Evolutionary conservation across 164 flowering plant genomes (phyloP), one percentile per base, ranked within the genome.

Genomic region (Vitis cinerea): DNA sequence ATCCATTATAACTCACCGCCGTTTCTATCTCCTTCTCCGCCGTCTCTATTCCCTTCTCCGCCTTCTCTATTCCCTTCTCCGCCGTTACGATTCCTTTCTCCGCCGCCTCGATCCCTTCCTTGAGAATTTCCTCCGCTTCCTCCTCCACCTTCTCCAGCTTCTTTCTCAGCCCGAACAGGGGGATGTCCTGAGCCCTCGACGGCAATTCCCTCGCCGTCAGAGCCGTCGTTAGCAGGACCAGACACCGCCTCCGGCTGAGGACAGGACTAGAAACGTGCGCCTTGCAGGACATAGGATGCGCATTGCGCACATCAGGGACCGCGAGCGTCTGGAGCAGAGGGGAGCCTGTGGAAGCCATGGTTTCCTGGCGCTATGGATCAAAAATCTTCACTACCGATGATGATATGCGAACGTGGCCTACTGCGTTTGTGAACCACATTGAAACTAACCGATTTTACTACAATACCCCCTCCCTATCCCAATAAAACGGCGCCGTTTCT

Each of bases 91-190:
- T 51, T n/a, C 79, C 90, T 67, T 65, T 80, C 85, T 86, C 97
- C 59, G 84, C 89, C 31, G 79, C 69, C 54, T 86, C 89, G 70
- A 86, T 59, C 3, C 94, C 96, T 71, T 90, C 93, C 75, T 72
- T 84, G 61, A 92, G 80, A 17, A 88, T 65, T 83, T 71, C 85
- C 77, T 83, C 93, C 29, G 90, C 94, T 62, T 81, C 87, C 80
- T 90, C 80, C 84, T 94, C 98, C 61, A 73, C 97, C 67, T 83
- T 85, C 78, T 74, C 72, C 67, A 94, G 77, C 74, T 82, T 86
- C 87, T 83, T 87, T 72, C 94, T 75, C 59, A 94, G 63, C 10
- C 99, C 99, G 71, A 94, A 94, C 30, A 94, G 76, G 7, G 82
- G 82, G n/a, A 94, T 92, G 66, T 90, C 96, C 71, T 82, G 69